Evolutionary conservation across 2,329 filamentous ascomycete species (phyloP), one percentile per base, ranked within the genome.

Genomic region (Cladosporium sp.): DNA sequence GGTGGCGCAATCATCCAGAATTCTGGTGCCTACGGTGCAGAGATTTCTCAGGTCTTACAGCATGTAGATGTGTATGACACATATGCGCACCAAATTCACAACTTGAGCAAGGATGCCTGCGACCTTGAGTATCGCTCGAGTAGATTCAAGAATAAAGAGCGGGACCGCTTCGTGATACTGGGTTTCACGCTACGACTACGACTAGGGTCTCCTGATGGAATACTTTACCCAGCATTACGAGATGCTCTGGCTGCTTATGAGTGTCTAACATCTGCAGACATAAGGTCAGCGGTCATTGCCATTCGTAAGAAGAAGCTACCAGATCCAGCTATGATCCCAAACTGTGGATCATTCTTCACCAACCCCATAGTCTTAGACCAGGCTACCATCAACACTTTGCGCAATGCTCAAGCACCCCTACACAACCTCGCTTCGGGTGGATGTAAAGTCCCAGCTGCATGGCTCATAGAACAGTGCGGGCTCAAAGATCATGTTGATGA

Each of bases 311-410:
- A 15, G 25, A 52, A 52, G 49, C 35, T 52, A 1, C 49, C 49
- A 39, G 49, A 52, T 28, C 35, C 49, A n/a, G 49, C 15, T 9
- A 9, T 20, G 2, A 12, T 32, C 1, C 35, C 49, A 15, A 52
- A 52, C 10, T 52, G 49, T n/a, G 49, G 49, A 3, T 52, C 49
- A 5, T 52, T 52, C 49, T 52, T 52, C 49, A 52, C 49, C 2
- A 52, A 52, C 15, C 49, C 49, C 1, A 12, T 32, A 0, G 4
- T 52, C 10, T 39, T 17, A 1, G 22, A n/a, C 22, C 22, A 28
- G n/a, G 35, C 22, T 9, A 40, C n/a, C 3, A 22, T 52, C 2
- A 9, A 15, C 2, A 28, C 9, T 1, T n/a, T 52, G n/a, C 34
- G 34, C 8, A 25, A 12, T 15, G 12, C 35, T 35, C 6, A 19